These are phyloP conservation scores for Leucoagaricus sp. DNA, from an alignment of 1,284 basidiomycete genomes.

Conservation along the genomic window DNA sequence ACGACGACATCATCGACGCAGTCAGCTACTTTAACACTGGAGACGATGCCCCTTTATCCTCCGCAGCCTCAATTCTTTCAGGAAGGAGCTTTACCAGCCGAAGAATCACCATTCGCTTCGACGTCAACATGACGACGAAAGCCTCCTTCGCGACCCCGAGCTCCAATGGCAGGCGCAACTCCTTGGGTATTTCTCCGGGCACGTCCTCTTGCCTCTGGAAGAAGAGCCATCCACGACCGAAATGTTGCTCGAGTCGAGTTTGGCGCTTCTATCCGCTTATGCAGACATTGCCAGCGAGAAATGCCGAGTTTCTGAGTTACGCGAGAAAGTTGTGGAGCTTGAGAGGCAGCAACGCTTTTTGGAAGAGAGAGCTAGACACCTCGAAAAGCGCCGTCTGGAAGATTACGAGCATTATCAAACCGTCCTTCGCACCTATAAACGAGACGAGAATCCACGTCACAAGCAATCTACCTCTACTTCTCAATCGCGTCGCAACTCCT, in stretches of 20 bases:
- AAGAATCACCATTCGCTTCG: slow-evolving; percentile 76
- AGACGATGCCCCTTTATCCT: slow-evolving; percentile 69
- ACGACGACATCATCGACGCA: slow-evolving; percentile 80
- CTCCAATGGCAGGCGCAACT: slow-evolving; percentile 67
- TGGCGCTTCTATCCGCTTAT: slow-evolving; percentile 43
- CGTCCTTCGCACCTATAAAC: neutral
- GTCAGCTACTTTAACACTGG: slow-evolving; percentile 81
- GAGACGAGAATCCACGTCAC: neutral
- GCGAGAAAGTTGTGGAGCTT: slow-evolving; percentile 33
- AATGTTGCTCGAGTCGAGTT: slow-evolving; percentile 47
- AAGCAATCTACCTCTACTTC: neutral
- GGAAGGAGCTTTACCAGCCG: slow-evolving; percentile 62
- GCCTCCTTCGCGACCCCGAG: slow-evolving; percentile 40
- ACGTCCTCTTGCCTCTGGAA: slow-evolving; percentile 45
- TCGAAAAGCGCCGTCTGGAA: slow-evolving; percentile 9
- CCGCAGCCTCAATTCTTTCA: slow-evolving; percentile 73
- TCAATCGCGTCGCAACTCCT: neutral
- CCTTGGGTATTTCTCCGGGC: slow-evolving; percentile 56
- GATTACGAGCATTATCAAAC: slow-evolving; percentile 8
- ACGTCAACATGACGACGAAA: slow-evolving; percentile 64
- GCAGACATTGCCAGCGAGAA: slow-evolving; percentile 38
- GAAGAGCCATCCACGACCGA: slow-evolving; percentile 26
- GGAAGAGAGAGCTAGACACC: slow-evolving; percentile 4
- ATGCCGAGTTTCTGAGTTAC: slow-evolving; percentile 31
- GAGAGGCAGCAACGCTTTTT: slow-evolving; percentile 20